These are phyloP conservation scores for Candida tammaniensis DNA, from an alignment of 805 yeast species.

Conservation along the genomic window DNA sequence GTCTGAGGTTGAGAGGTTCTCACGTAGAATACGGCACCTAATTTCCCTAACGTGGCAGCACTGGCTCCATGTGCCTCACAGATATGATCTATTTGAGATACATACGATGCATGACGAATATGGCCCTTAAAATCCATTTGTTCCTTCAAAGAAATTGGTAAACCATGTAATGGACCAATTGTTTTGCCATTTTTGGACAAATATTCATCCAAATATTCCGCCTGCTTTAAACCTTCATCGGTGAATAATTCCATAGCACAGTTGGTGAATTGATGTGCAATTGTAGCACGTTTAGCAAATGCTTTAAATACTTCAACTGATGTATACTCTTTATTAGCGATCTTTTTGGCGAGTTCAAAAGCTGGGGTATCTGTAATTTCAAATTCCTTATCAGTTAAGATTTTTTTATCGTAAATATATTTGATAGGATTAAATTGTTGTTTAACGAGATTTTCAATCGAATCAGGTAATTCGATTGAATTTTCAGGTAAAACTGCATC, in stretches of 20 bases:
- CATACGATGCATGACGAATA: constrained; percentile 40
- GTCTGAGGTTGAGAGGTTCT: constrained; percentile 46
- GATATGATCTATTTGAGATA: constrained; percentile 30
- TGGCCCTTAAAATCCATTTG: constrained; percentile 36
- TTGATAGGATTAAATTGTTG: constrained; percentile 36
- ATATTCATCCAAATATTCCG: constrained; percentile 53
- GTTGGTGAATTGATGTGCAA: constrained; percentile 44
- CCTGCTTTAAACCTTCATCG: constrained; percentile 57
- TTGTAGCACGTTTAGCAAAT: constrained; percentile 39
- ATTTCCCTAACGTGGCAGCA: constrained; percentile 30
- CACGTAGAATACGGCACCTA: constrained; percentile 44
- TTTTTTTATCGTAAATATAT: constrained; percentile 32
- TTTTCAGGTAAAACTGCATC: constrained; percentile 29
- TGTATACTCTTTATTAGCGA: constrained; percentile 32
- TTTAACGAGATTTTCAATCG: constrained; percentile 26
- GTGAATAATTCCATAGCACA: constrained; percentile 47
- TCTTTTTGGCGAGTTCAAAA: constrained; percentile 21
- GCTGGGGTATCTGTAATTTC: constrained; percentile 38
- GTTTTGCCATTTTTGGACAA: constrained; percentile 44
- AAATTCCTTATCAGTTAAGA: constrained; percentile 33
- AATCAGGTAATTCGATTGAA: constrained; percentile 29
- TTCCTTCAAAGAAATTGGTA: constrained; percentile 62
- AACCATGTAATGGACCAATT: constrained; percentile 64
- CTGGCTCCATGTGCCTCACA: constrained; percentile 29
- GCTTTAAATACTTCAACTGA: constrained; percentile 40